Percentiles rank a stretch among this genome's conserved stretches.
Conservation (phyloP, 2,329 filamentous ascomycete species). For the Rutstroemia sp. region DNA sequence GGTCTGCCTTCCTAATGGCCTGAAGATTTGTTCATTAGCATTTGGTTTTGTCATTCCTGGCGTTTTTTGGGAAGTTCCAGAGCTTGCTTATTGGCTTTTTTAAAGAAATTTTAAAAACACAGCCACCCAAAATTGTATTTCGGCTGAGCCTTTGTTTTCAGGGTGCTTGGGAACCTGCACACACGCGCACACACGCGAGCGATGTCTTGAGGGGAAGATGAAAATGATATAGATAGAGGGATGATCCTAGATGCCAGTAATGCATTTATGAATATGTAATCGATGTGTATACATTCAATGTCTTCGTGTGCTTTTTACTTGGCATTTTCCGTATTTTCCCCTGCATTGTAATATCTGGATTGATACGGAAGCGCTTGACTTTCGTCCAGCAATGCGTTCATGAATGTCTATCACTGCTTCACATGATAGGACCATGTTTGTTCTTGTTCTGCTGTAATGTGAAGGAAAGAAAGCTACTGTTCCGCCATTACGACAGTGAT, state of each 20-base stretch:
- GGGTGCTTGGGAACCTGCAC: neutral
- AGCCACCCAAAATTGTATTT: conserved; percentile 15
- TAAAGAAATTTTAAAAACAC: neutral
- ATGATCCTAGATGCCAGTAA: conserved; percentile 9
- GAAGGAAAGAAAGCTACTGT: too few relatives aligned
- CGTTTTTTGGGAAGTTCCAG: neutral
- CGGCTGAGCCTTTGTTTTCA: conserved; percentile 6
- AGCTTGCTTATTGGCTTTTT: too few relatives aligned
- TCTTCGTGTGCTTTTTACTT: neutral
- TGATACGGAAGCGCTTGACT: too few relatives aligned
- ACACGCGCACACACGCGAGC: neutral
- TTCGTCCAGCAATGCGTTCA: too few relatives aligned
- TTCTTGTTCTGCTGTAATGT: too few relatives aligned
- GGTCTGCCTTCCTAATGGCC: conserved; percentile 5
- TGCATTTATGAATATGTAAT: conserved; percentile 12
- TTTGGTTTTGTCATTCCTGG: conserved; percentile 5
- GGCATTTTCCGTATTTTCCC: too few relatives aligned
- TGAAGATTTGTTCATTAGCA: conserved; percentile 12
- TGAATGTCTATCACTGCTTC: too few relatives aligned
- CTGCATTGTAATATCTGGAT: too few relatives aligned
- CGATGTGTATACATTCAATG: neutral
- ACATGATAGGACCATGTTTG: too few relatives aligned
- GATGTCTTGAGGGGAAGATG: neutral
- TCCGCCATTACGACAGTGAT: too few relatives aligned
- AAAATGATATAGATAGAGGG: conserved; percentile 2